Base-by-base conservation (phyloP, 2,329 filamentous ascomycete genomes). In the Sporothrix sp. region DNA sequence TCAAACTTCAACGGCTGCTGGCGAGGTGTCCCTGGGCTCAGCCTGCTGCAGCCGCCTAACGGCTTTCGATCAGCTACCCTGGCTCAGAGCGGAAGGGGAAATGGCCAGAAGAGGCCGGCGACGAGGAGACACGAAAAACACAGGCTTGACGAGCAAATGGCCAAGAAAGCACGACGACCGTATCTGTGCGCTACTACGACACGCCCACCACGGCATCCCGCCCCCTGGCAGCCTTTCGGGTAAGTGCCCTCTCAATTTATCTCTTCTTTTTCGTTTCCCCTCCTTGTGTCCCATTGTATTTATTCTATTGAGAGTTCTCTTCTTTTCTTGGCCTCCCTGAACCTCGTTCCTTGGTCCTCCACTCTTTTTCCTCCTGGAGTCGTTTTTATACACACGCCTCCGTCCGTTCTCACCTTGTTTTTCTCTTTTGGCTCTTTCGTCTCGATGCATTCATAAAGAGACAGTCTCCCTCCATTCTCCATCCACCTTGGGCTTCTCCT, bases 1-100 rank as follows among this genome's bases (percentile, higher is more conserved):
- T 57, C 52, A 53, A 52, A 57, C 51, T 39, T 52, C 48, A 57
- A 54, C 55, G 50, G 53, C 52, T 46, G 37, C 51, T 56, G 52
- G 51, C 40, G 48, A 47, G 42, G 43, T 40, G 52, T 57, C 51
- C 51, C 55, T 57, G 53, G 44, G 39, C 55, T 48, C 45, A 49
- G 30, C 48, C 35, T 54, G 33, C 48, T 27, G 50, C 44, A 45
- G 48, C 36, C 47, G 50, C 48, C 50, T 54, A 57, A 54, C 55
- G 51, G 53, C 51, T 54, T 55, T 54, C 44, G 43, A 48, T 39
- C 39, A 28, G 27, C 20, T 52, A 48, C 42, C 42, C 43, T 32
- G 38, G 35, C 50, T 38, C 49, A 25, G 30, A 48, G 44, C 50
- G 50, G 50, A 21, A 43, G 36, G 42, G 38, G 27, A 33, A 43